Percentiles rank a stretch among this genome's conserved stretches.
Conservation (phyloP, 2,329 filamentous ascomycete genomes). For the Botrytis pseudocinerea region DNA sequence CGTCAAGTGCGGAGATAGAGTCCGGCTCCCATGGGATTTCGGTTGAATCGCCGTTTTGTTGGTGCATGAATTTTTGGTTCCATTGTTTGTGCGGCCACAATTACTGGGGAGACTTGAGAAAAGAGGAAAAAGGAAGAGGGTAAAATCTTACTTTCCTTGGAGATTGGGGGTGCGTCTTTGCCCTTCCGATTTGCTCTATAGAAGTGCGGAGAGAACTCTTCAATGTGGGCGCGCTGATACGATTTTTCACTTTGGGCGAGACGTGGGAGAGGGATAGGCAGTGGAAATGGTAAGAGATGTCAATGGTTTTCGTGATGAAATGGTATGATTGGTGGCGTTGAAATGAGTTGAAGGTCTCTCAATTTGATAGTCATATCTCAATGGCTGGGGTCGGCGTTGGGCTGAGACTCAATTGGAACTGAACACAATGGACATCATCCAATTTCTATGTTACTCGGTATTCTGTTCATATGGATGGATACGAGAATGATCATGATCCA, state of each 20-base stretch:
- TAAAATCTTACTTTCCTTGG: not conserved
- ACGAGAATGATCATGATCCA: slow-evolving; percentile 9
- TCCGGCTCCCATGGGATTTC: slow-evolving; percentile 3
- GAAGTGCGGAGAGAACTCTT: not conserved
- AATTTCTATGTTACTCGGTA: slow-evolving; percentile 4
- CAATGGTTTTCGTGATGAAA: slow-evolving; percentile 10
- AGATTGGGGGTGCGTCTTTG: not conserved
- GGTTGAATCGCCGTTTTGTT: slow-evolving; percentile 17
- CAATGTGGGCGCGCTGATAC: not conserved
- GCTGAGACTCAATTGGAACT: slow-evolving; percentile 13
- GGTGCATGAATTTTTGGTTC: not conserved
- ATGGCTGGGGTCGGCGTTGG: not conserved
- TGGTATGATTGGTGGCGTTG: slow-evolving; percentile 17
- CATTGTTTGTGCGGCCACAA: not conserved
- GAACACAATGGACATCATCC: slow-evolving; percentile 2
- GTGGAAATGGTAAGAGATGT: not conserved
- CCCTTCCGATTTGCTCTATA: slow-evolving; percentile 1
- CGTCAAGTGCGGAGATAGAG: slow-evolving; percentile 9
- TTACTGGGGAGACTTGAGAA: not conserved
- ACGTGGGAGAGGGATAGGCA: not conserved
- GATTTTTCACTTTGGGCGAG: not conserved
- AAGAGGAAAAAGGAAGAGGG: not conserved
- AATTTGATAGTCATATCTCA: not conserved
- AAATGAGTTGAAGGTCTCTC: not conserved
- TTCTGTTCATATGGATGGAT: slow-evolving; percentile 9